These are phyloP conservation scores for Alternaria brassicae DNA, from an alignment of 2,329 filamentous ascomycete species.

Conservation along the genomic window DNA sequence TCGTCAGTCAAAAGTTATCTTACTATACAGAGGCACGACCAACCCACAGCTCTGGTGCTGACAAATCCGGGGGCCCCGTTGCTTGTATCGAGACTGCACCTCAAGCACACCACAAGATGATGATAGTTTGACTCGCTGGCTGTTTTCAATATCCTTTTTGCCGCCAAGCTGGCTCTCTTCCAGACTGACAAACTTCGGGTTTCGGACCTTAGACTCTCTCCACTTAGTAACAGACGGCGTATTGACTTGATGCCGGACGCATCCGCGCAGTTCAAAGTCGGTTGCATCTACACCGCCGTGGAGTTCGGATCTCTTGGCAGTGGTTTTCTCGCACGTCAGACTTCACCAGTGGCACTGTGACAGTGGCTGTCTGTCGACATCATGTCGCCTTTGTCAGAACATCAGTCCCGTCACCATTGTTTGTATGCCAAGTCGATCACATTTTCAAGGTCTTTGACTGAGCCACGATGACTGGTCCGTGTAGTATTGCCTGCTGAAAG, in stretches of 20 bases:
- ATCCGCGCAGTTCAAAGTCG: background rate
- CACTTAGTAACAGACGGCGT: background rate
- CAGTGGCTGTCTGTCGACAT: background rate
- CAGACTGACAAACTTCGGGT: background rate
- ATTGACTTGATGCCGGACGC: background rate
- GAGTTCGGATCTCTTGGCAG: background rate
- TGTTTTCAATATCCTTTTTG: background rate
- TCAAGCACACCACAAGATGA: background rate
- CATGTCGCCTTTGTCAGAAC: background rate
- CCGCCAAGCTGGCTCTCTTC: background rate
- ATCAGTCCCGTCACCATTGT: background rate
- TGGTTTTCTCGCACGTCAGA: background rate
- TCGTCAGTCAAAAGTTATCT: background rate
- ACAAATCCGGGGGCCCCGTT: background rate
- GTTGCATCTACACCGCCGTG: background rate
- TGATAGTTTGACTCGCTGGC: background rate
- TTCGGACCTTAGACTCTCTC: conserved; percentile 1
- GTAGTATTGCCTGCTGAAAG: conserved; percentile 3
- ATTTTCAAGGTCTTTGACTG: conserved; percentile 1
- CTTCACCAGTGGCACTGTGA: background rate
- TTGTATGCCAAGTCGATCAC: background rate
- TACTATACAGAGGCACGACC: background rate
- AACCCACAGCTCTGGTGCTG: background rate
- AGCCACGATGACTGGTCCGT: conserved; percentile 17
- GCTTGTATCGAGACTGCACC: background rate